Base-by-base conservation (phyloP, 768 basidiomycete genomes). In the Suillus clintonianus region DNA sequence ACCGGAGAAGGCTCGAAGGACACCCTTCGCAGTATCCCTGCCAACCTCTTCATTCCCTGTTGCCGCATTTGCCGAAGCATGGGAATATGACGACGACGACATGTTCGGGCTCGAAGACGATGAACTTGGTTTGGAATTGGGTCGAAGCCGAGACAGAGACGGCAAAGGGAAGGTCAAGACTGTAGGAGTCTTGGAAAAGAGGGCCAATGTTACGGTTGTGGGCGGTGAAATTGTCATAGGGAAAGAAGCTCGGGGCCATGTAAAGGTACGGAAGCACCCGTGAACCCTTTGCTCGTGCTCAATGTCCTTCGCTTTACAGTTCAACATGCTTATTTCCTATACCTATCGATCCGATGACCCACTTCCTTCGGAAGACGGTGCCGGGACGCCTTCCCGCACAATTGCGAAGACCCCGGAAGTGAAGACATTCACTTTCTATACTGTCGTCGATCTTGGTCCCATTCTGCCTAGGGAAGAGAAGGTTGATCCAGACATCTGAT, bases 71-170 rank as follows among this genome's bases (percentile, higher is more conserved):
- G 94, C 94, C 19, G 97, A 99, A 73, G 94, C 94, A 39, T 99
- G 97, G 97, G 95, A 99, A 75, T 97, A 95, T 65, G 97, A 97
- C 60, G 95, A 95, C 63, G 95, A 94, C 39, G 84, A 83, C 50
- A 92, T 93, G 91, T 89, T 90, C 69, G 86, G 85, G 42, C 72
- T 75, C 43, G 77, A 79, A 45, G 81, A 80, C 30, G 80, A 81
- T 51, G 78, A 77, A 39, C 68, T 78, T 61, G 67, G 76, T 13
- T 68, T 69, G 36, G 78, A 70, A 65, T 72, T 42, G 65, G 80
- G 70, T 68, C 81, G 65, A 72, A 76, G 65, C 80, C 84, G 69
- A 77, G 79, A 71, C 6, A 85, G 84, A 68, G 84, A 79, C 32
- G 75, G 81, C 45, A 78, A 79, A 45, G 80, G 78, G 68, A 80